phyloP scores from a whole-genome alignment of 176 grass and related monocot species.

The Areca catechu region DNA sequence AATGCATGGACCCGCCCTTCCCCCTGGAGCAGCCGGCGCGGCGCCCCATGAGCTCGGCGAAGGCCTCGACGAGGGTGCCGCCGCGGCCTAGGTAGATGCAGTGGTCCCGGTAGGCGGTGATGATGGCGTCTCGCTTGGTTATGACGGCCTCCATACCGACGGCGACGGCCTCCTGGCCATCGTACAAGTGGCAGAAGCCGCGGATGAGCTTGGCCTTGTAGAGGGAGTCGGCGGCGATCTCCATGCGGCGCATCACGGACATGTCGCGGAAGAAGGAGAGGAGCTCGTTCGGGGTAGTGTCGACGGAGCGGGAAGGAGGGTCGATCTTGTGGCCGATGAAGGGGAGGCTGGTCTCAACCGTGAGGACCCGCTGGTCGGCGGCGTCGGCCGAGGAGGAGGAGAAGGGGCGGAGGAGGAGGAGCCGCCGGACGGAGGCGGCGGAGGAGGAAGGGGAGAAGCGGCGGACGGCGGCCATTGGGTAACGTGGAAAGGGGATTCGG shows the following conservation, averaged over 20 bases:
- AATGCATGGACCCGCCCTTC: constrained; percentile 91
- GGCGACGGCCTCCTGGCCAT: constrained; percentile 78
- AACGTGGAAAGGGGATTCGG: background rate
- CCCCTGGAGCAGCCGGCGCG: constrained; percentile 51
- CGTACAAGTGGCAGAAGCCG: constrained; percentile 96
- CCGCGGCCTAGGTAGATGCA: constrained; percentile 61
- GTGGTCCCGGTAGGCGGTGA: constrained; percentile 93
- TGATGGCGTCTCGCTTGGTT: constrained; percentile 59
- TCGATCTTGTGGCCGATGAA: constrained; percentile 50
- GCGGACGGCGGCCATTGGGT: constrained; percentile 17
- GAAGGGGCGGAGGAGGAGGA: constrained; percentile 29
- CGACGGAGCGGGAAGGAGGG: constrained; percentile 19
- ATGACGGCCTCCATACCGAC: constrained; percentile 64
- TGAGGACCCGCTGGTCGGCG: constrained; percentile 26
- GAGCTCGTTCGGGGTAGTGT: constrained; percentile 42
- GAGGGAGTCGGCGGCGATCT: constrained; percentile 90
- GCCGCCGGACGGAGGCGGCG: background rate
- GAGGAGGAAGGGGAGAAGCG: constrained; percentile 22
- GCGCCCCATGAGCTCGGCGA: constrained; percentile 90
- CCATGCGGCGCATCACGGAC: constrained; percentile 63
- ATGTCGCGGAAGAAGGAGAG: constrained; percentile 53
- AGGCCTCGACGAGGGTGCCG: constrained; percentile 37
- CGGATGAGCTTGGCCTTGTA: constrained; percentile 98
- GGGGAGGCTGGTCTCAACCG: constrained; percentile 59
- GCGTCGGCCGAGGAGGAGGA: constrained; percentile 17